These are phyloP conservation scores for Magnolia changhungtana DNA, from an alignment of 164 flowering plant species.

Conservation along the genomic window DNA sequence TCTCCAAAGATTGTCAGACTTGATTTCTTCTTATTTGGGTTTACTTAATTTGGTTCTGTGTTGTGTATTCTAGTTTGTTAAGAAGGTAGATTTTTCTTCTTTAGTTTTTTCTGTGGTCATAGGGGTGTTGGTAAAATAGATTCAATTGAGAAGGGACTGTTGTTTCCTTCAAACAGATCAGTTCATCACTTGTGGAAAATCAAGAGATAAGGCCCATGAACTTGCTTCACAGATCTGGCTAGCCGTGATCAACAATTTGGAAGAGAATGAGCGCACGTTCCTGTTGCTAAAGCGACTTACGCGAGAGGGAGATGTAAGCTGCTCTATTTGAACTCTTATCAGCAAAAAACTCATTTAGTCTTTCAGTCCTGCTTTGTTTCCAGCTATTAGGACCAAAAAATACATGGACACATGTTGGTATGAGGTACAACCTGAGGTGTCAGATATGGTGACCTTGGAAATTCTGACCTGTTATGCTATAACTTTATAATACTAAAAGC, in stretches of 20 bases:
- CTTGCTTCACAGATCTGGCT: slow-evolving; percentile 76
- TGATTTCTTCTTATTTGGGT: no score
- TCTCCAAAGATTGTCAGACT: no score
- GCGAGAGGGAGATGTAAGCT: slow-evolving; percentile 70
- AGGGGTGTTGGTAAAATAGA: background rate
- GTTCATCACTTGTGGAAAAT: slow-evolving; percentile 74
- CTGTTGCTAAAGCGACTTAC: slow-evolving; percentile 61
- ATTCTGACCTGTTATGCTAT: background rate
- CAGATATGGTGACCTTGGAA: background rate
- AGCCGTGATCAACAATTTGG: slow-evolving; percentile 75
- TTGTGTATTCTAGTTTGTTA: no score
- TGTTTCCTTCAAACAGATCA: slow-evolving; percentile 54
- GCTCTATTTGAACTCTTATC: background rate
- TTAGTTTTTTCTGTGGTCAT: background rate
- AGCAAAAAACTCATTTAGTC: background rate
- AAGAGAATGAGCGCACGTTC: slow-evolving; percentile 70
- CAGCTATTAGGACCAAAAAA: background rate
- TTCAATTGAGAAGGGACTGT: background rate
- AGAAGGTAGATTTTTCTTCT: background rate
- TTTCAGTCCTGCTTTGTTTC: background rate
- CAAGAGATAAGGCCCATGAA: slow-evolving; percentile 65
- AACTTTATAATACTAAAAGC: background rate
- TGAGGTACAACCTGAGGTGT: background rate
- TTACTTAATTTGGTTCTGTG: no score
- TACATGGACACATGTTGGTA: background rate